Evolutionary conservation across 2,329 filamentous ascomycete genomes (phyloP).

Genomic region (Sporothrix brunneoviolacea): DNA sequence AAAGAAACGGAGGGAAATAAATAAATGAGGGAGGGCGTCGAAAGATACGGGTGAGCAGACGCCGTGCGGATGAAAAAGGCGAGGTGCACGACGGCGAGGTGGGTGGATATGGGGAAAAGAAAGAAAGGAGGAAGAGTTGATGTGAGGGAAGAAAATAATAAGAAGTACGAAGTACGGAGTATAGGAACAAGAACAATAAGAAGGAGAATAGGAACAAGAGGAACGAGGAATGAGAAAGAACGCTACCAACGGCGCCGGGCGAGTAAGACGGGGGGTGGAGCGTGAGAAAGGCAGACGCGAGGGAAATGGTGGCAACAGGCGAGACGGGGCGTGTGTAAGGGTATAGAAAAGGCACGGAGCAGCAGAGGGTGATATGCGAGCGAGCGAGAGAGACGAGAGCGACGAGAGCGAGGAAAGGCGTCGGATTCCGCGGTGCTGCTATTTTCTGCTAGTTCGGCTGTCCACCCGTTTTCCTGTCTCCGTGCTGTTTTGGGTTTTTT

Average conservation of each 20-base stretch:
- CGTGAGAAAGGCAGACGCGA: conserved; percentile 6
- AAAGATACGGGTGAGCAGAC: neutral
- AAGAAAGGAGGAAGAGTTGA: neutral
- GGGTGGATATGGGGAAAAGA: neutral
- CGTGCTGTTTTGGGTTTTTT: conserved; percentile 7
- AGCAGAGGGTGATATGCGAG: conserved; percentile 7
- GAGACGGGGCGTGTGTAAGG: conserved; percentile 2
- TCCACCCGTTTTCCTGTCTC: conserved; percentile 1
- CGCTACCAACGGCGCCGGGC: conserved; percentile 1
- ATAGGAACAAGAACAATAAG: neutral
- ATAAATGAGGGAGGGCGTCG: neutral
- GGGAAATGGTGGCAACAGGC: conserved; percentile 8
- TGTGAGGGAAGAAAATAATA: conserved; percentile 5
- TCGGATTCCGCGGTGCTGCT: neutral
- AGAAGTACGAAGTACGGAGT: neutral
- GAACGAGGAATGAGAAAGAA: neutral
- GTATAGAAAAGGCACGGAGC: conserved; percentile 7
- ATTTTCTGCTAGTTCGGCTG: conserved; percentile 1
- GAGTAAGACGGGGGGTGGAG: conserved; percentile 7
- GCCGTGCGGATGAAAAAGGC: neutral
- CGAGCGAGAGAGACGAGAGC: neutral
- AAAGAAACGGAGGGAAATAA: neutral
- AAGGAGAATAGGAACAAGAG: neutral
- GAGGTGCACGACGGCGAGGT: neutral
- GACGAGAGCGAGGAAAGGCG: neutral